Base-by-base conservation (phyloP, 768 basidiomycete species). In the Gyrodon lividus region DNA sequence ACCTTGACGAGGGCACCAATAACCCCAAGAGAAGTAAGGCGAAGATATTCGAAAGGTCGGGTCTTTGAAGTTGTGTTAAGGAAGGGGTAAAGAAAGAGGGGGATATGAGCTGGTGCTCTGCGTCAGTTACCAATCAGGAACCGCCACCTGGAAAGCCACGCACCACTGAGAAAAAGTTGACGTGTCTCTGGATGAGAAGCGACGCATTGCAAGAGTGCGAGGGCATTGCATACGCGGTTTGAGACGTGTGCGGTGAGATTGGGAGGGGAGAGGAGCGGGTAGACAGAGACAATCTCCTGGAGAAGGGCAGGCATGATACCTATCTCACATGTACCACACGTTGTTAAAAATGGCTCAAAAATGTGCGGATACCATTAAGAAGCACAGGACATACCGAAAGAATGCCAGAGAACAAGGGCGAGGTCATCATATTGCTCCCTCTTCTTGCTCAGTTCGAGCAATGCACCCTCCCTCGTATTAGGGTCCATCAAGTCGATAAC, bases 1-100 rank as follows among this genome's bases (percentile, higher is more conserved):
- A 93, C 93, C 79, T 99, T 99, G 67, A 99, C 97, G 45, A 99
- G 83, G 17, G 97, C 97, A 37, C 97, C 97, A 59, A 99, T 99
- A 56, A 99, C 97, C 33, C 97, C 97, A n/a, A 99, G 83, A 34
- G 94, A 97, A 12, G 97, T 99, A 50, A 99, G 83, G n/a, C 97
- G 87, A 47, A 99, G 84, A 70, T 99, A 99, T 76, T 99, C 97
- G 66, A 99, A 99, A 2, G 96, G 96, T n/a, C 96, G 84, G 12
- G 96, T 98, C 78, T 99, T 99, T 50, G 91, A 93, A 12, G 94
- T 99, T 6, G 96, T 99, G 71, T 99, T 99, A 61, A 99, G 77
- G 75, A 99, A 99, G 17, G 96, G 96, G 72, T 99, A 99, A 61
- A 99, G 78, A 70, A 81, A 81, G 54, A 99, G 82, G 35, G 96